Evolutionary conservation across 2,329 filamentous ascomycete species (phyloP).

Genomic region (Sordariomycetes sp.): DNA sequence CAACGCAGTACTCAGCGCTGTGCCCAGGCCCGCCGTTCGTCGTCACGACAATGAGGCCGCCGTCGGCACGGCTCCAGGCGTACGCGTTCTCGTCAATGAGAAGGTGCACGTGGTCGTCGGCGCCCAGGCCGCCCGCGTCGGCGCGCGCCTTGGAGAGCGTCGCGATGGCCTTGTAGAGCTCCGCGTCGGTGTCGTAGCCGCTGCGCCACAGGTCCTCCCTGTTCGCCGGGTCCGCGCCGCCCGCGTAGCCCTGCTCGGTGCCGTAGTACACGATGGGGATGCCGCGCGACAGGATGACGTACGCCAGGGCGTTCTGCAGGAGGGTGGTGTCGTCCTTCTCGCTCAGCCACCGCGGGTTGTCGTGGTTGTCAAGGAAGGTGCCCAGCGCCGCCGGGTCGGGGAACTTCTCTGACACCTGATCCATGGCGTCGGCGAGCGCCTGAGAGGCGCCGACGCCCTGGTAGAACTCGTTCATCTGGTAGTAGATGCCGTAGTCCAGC

Average conservation of each 20-base stretch:
- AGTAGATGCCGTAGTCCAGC: slow-evolving; percentile 48
- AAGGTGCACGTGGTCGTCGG: slow-evolving; percentile 31
- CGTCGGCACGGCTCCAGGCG: slow-evolving; percentile 31
- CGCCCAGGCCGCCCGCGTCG: slow-evolving; percentile 29
- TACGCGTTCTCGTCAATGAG: slow-evolving; percentile 29
- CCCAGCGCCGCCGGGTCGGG: slow-evolving; percentile 34
- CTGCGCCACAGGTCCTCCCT: slow-evolving; percentile 51
- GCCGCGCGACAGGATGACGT: slow-evolving; percentile 49
- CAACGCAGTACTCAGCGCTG: slow-evolving; percentile 28
- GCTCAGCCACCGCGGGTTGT: slow-evolving; percentile 41
- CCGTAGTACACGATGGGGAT: slow-evolving; percentile 57
- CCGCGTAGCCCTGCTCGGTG: slow-evolving; percentile 49
- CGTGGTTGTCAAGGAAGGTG: slow-evolving; percentile 49
- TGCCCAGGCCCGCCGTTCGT: slow-evolving; percentile 28
- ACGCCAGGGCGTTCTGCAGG: slow-evolving; percentile 50
- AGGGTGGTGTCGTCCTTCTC: slow-evolving; percentile 41
- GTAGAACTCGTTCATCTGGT: slow-evolving; percentile 26
- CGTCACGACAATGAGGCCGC: slow-evolving; percentile 32
- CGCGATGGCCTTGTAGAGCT: slow-evolving; percentile 38
- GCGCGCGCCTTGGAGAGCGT: slow-evolving; percentile 32
- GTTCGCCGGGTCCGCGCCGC: slow-evolving; percentile 34
- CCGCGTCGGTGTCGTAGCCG: slow-evolving; percentile 30
- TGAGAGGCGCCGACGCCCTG: slow-evolving; percentile 25
- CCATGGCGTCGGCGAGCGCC: slow-evolving; percentile 25
- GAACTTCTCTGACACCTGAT: slow-evolving; percentile 22